phyloP scores from a whole-genome alignment of 331 rosid genomes.

The Arachis monticola region DNA sequence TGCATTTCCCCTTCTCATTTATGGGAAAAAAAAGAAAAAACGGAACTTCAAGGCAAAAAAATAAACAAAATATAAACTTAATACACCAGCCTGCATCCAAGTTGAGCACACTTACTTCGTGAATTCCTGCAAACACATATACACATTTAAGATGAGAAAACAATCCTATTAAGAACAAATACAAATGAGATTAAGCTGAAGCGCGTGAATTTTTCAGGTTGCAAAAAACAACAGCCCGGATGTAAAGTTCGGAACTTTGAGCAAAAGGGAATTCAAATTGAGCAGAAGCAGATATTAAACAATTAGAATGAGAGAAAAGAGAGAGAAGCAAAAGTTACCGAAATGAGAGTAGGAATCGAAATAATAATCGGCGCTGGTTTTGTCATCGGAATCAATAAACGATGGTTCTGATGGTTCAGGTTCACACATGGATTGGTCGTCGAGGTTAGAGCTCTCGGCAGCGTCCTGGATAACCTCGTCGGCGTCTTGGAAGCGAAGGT shows the following conservation, averaged over 20 bases:
- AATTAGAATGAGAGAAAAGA: not conserved
- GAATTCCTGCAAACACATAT: conserved; percentile 83
- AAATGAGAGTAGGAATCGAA: conserved; percentile 98
- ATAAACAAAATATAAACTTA: conserved; percentile 9
- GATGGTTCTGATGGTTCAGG: conserved; percentile 39
- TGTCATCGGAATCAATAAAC: conserved; percentile 58
- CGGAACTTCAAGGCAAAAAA: not conserved
- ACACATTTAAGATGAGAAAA: not conserved
- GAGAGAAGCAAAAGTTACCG: conserved; percentile 47
- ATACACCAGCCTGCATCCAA: conserved; percentile 36
- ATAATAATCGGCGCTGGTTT: conserved; percentile 97
- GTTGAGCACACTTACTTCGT: conserved; percentile 77
- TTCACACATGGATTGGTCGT: conserved; percentile 82
- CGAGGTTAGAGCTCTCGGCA: conserved; percentile 69
- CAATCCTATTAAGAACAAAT: not conserved
- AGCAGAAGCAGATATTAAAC: not conserved
- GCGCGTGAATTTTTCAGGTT: not conserved
- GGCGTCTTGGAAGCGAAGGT: conserved; percentile 70
- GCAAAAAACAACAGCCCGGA: not conserved
- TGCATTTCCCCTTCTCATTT: not conserved
- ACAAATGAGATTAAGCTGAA: not conserved
- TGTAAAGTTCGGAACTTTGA: not conserved
- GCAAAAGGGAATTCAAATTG: not conserved
- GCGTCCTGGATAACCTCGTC: conserved; percentile 61
- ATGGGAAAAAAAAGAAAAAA: not conserved